Percentiles rank a stretch among this genome's conserved stretches.
These are phyloP conservation scores for Santalum album DNA, from an alignment of 164 flowering plant genomes.

Conservation along the genomic window DNA sequence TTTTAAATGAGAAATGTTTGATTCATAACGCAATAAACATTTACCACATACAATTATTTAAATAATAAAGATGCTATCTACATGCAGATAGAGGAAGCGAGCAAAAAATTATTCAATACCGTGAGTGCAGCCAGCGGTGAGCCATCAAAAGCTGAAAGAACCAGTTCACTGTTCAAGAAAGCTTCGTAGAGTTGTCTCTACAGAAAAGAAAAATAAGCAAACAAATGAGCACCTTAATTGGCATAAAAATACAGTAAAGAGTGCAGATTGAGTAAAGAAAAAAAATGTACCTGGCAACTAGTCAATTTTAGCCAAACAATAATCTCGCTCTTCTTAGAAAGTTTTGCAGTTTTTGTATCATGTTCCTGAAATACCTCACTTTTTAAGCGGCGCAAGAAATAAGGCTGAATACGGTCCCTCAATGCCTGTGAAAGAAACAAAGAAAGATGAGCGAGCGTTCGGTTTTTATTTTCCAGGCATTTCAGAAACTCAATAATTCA, in stretches of 20 bases:
- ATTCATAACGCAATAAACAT: too few relatives aligned
- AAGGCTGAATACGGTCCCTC: constrained; percentile 84
- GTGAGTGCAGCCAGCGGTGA: constrained; percentile 96
- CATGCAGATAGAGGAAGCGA: background rate
- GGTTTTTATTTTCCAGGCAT: background rate
- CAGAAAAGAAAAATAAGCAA: constrained; percentile 8
- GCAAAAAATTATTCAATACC: constrained; percentile 46
- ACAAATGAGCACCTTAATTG: constrained; percentile 2
- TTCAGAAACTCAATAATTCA: too few relatives aligned
- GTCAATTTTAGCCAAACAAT: constrained; percentile 90
- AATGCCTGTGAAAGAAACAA: constrained; percentile 41
- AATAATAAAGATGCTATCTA: background rate
- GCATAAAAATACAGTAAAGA: background rate
- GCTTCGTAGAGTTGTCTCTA: constrained; percentile 92
- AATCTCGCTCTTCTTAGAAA: constrained; percentile 89
- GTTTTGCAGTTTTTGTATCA: constrained; percentile 23
- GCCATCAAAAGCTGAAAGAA: constrained; percentile 82
- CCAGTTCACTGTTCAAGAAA: constrained; percentile 77
- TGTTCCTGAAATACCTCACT: constrained; percentile 72
- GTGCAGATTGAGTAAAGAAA: background rate
- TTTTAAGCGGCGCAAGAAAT: constrained; percentile 85
- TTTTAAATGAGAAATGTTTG: too few relatives aligned
- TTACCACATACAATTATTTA: background rate
- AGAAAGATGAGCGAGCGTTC: background rate
- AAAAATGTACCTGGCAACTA: constrained; percentile 55